Conservation (phyloP, 1,139 yeast species). For the Nakaseomyces nivariensis region DNA sequence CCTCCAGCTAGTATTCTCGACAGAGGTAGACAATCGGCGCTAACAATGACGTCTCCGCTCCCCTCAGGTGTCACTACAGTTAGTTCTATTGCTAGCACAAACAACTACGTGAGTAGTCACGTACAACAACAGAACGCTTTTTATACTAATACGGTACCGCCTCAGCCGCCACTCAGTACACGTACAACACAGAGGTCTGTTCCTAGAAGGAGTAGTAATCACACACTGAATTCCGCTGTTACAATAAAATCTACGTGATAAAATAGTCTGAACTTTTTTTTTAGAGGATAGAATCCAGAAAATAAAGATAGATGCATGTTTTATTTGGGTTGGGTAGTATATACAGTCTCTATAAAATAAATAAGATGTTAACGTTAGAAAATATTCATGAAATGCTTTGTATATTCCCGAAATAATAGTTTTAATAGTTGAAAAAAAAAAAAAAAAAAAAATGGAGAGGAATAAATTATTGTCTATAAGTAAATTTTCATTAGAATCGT, state of each 20-base stretch:
- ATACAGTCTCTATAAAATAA: background rate
- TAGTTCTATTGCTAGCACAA: conserved; percentile 2
- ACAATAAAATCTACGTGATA: conserved; percentile 14
- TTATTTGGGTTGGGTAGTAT: background rate
- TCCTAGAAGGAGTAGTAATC: conserved; percentile 13
- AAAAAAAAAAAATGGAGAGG: background rate
- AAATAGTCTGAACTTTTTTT: no score
- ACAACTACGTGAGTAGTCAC: background rate
- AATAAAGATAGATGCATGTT: background rate
- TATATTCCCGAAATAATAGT: no score
- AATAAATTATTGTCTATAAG: background rate
- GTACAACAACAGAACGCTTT: background rate
- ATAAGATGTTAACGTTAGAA: no score
- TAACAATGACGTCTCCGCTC: background rate
- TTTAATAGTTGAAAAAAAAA: background rate
- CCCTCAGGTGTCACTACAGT: conserved; percentile 5
- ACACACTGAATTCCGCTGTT: conserved; percentile 13
- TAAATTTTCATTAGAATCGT: background rate
- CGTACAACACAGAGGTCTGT: conserved; percentile 7
- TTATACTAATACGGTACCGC: background rate
- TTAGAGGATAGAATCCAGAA: no score
- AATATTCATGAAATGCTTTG: background rate
- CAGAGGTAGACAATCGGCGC: conserved; percentile 28
- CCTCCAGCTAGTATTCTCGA: conserved; percentile 57
- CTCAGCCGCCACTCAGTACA: background rate